Conservation (phyloP, 1,139 yeast genomes). For the Geotrichum bryndzae region DNA sequence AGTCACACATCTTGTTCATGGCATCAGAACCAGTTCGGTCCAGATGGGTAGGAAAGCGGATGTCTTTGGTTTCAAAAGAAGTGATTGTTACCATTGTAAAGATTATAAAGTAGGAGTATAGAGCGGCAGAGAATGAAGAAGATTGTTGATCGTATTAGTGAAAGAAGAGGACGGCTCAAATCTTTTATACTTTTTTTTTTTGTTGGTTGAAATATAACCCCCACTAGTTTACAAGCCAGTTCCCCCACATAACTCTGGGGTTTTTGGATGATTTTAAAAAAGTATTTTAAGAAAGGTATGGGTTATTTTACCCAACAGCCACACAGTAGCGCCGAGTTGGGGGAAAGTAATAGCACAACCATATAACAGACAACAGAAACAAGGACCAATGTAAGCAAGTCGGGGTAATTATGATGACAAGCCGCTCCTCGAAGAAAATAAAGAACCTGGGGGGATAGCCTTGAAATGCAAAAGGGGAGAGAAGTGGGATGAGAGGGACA, state of each 20-base stretch:
- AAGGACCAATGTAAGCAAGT: no score
- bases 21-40: slow-evolving; percentile 38
- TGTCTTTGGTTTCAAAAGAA: slow-evolving; percentile 32
- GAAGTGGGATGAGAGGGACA: not conserved
- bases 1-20: slow-evolving; percentile 36
- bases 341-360: no score
- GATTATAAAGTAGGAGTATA: not conserved
- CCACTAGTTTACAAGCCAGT: not conserved
- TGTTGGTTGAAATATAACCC: not conserved
- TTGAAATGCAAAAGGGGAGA: not conserved
- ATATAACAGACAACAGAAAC: no score
- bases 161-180: not conserved
- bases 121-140: not conserved
- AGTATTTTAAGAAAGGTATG: not conserved
- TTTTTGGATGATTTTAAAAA: not conserved
- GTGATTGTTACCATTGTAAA: slow-evolving; percentile 26
- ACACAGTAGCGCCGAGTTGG: no score
- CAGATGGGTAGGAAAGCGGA: slow-evolving; percentile 38
- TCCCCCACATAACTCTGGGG: not conserved
- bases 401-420: no score
- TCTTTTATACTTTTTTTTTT: not conserved
- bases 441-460: not conserved
- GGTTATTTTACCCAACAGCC: not conserved
- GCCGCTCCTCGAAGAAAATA: not conserved
- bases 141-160: not conserved